Evolutionary conservation across 2,329 filamentous ascomycete species (phyloP).

Genomic region (Trichoderma polysporum): DNA sequence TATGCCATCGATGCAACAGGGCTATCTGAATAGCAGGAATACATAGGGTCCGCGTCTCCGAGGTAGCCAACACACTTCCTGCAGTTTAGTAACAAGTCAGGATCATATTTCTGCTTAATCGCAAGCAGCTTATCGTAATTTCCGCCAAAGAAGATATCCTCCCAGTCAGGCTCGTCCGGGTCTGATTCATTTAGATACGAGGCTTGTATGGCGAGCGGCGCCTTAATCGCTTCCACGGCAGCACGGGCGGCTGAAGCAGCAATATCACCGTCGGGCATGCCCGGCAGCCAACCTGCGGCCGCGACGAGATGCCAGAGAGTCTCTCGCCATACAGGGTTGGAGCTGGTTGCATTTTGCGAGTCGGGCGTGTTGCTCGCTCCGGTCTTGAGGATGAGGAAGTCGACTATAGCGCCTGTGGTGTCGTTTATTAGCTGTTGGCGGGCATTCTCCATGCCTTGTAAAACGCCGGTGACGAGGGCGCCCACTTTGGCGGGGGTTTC

Average conservation of each 20-base stretch:
- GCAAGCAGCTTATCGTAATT: conserved; percentile 43
- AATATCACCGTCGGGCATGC: background rate
- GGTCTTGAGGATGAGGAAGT: background rate
- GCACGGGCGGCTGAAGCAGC: background rate
- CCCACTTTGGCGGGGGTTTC: background rate
- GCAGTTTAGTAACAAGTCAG: conserved; percentile 26
- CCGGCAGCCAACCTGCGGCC: background rate
- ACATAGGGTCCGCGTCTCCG: background rate
- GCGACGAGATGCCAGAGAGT: conserved; percentile 2
- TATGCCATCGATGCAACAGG: background rate
- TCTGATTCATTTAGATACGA: conserved; percentile 54
- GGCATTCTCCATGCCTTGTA: background rate
- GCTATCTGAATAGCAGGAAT: background rate
- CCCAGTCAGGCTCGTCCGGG: conserved; percentile 45
- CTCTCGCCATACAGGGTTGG: conserved; percentile 6
- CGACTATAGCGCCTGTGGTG: background rate
- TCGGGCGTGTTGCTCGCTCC: conserved; percentile 8
- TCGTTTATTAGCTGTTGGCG: background rate
- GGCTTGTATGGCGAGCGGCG: background rate
- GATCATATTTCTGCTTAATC: conserved; percentile 52
- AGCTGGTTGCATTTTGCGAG: background rate
- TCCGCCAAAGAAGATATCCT: conserved; percentile 46
- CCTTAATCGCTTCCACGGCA: background rate
- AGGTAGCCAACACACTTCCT: conserved; percentile 7
- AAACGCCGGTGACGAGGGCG: background rate